phyloP scores from a whole-genome alignment of 2,329 filamentous ascomycete species.

The Diaporthe citri region DNA sequence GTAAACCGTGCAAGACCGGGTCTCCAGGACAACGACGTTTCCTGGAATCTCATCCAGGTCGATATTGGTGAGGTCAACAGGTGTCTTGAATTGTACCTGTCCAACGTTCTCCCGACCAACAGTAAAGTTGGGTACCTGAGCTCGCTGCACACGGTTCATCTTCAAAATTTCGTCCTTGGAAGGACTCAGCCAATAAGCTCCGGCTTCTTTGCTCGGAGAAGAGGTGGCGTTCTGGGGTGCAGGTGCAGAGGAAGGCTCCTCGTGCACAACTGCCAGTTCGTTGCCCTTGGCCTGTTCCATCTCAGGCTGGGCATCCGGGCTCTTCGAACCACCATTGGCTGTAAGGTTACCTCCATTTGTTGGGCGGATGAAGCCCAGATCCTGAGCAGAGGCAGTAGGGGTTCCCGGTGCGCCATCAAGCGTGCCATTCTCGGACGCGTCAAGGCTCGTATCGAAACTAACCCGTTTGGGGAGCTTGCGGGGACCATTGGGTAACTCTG shows the following conservation, averaged over 20 bases:
- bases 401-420: constrained; percentile 55
- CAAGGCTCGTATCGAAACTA: constrained; percentile 83
- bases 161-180: constrained; percentile 78
- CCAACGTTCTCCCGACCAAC: constrained; percentile 89
- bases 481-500: constrained; percentile 57
- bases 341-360: constrained; percentile 56
- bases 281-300: constrained; percentile 80
- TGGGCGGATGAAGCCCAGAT: constrained; percentile 71
- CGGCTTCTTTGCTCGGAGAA: constrained; percentile 65
- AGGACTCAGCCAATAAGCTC: constrained; percentile 90
- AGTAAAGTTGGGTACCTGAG: constrained; percentile 79
- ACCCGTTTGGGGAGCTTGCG: constrained; percentile 84
- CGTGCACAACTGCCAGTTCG: constrained; percentile 83
- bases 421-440: constrained; percentile 56
- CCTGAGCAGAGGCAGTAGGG: constrained; percentile 60
- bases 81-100: constrained; percentile 82
- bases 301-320: constrained; percentile 56
- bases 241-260: constrained; percentile 67
- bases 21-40: constrained; percentile 80
- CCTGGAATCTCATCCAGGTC: constrained; percentile 85
- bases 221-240: constrained; percentile 44
- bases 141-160: constrained; percentile 84
- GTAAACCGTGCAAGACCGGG: constrained; percentile 91
- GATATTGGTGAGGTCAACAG: constrained; percentile 85
- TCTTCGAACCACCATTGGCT: constrained; percentile 55